Evolutionary conservation across 768 basidiomycete genomes (phyloP).

Genomic region (Phallus indusiatus): DNA sequence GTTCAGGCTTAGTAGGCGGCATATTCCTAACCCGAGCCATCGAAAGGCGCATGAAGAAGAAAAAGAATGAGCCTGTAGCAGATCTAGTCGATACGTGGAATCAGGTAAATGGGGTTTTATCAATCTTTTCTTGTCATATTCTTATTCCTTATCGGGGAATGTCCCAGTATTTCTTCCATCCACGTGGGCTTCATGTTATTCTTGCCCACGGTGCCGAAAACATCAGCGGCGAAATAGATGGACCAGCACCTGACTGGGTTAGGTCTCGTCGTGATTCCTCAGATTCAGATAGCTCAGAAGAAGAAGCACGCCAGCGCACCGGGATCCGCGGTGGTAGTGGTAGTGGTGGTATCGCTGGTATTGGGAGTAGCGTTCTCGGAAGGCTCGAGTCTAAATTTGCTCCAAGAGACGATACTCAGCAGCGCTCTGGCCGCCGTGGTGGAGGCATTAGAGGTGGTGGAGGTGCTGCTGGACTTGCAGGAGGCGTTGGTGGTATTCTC

Average conservation of each 20-base stretch:
- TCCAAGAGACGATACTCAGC: no score
- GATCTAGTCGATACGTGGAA: constrained; percentile 43
- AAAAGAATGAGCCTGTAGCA: constrained; percentile 30
- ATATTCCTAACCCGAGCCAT: constrained; percentile 10
- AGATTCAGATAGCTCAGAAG: neutral
- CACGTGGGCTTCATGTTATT: constrained; percentile 33
- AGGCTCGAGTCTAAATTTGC: no score
- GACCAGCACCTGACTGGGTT: constrained; percentile 2
- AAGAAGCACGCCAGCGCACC: neutral
- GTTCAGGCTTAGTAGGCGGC: constrained; percentile 12
- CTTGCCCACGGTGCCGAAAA: constrained; percentile 24
- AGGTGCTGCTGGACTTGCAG: no score
- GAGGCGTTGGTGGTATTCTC: no score
- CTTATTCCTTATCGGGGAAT: neutral
- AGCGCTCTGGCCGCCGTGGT: no score
- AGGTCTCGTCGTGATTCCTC: neutral
- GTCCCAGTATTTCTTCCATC: constrained; percentile 39
- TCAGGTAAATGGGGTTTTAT: constrained; percentile 26
- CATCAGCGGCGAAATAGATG: constrained; percentile 2
- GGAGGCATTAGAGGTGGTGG: no score
- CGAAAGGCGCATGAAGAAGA: constrained; percentile 21
- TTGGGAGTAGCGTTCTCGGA: no score
- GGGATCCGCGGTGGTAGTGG: no score
- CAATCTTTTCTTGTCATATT: neutral
- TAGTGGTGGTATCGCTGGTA: no score